Base-by-base conservation (phyloP, 768 basidiomycete genomes). In the Hortiboletus flavorubellus region DNA sequence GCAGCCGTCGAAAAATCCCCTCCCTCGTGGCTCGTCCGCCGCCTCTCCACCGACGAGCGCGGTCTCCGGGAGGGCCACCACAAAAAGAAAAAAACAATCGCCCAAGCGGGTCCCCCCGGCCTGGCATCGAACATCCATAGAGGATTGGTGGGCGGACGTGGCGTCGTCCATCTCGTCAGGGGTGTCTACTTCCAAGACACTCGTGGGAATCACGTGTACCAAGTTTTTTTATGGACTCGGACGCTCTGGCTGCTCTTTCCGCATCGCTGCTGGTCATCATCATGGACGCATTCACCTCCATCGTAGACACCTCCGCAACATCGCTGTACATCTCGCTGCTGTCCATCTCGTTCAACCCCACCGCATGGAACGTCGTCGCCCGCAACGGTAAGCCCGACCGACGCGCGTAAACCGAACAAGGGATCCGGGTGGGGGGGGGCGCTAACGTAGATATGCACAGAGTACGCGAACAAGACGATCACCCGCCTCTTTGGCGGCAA, bases 301-400 rank as follows among this genome's bases (percentile, higher is more conserved):
- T 71, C 42, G 57, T 96, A 3, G 86, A 96, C 73, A 65, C 79
- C 30, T 81, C 76, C 31, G 80, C 91, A 63, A 66, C 73, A 7
- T 90, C 90, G 21, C 68, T 98, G 39, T 80, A 79, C 64, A 49
- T 89, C 16, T 83, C 84, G 0, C 58, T 93, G n/a, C 72, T 80
- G 5, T 71, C 87, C 55, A 91, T 96, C 46, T 66, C 83, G 2
- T 98, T 98, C 77, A 98, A 98, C 64, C 96, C 96, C 0, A 85
- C 86, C 1, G 93, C 88, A 55, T 99, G 96, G 96, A 99, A 99
- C 72, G 84, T 93, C 58, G 84, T 95, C 30, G 96, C 96, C 26
- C 86, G 85, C 53, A 93, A 95, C 75, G 93, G 93, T 93, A 59
- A 46, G 83, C 74, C 18, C 9, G 21, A 34, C 45, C 40, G 26